Evolutionary conservation across 768 basidiomycete species (phyloP).

Genomic region (Strobilomyces confusus): DNA sequence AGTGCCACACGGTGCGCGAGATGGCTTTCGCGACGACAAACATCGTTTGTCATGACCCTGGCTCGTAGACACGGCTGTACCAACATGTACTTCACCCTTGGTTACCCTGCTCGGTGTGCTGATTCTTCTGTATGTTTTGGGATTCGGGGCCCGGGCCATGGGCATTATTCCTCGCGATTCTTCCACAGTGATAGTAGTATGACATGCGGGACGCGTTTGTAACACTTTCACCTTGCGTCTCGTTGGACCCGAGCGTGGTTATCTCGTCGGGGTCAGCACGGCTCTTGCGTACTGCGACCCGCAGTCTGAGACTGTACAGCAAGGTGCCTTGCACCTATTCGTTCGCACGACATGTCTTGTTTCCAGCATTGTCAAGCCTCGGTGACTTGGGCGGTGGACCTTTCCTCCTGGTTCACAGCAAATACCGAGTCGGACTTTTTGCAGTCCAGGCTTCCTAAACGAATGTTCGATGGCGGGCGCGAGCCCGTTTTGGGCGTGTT

Average conservation of each 20-base stretch:
- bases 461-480: constrained; percentile 8
- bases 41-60: constrained; percentile 11
- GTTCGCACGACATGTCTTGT: too few relatives aligned
- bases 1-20: constrained; percentile 12
- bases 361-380: too few relatives aligned
- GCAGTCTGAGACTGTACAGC: too few relatives aligned
- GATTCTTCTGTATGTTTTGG: background rate
- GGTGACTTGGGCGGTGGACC: too few relatives aligned
- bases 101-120: constrained; percentile 6
- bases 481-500: constrained; percentile 10
- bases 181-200: too few relatives aligned
- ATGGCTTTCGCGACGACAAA: constrained; percentile 27
- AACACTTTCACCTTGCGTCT: background rate
- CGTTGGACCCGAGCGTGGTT: too few relatives aligned
- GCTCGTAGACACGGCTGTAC: constrained; percentile 10
- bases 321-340: too few relatives aligned
- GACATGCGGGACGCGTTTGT: background rate
- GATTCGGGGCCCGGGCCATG: background rate
- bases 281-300: too few relatives aligned
- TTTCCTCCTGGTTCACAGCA: constrained; percentile 28
- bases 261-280: too few relatives aligned
- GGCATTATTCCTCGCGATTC: background rate
- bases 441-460: background rate
- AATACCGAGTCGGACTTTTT: background rate
- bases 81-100: constrained; percentile 11